Percentiles rank a stretch among this genome's conserved stretches.
Evolutionary conservation across 1,284 basidiomycete genomes (phyloP).

Genomic region (Mycena sp.): DNA sequence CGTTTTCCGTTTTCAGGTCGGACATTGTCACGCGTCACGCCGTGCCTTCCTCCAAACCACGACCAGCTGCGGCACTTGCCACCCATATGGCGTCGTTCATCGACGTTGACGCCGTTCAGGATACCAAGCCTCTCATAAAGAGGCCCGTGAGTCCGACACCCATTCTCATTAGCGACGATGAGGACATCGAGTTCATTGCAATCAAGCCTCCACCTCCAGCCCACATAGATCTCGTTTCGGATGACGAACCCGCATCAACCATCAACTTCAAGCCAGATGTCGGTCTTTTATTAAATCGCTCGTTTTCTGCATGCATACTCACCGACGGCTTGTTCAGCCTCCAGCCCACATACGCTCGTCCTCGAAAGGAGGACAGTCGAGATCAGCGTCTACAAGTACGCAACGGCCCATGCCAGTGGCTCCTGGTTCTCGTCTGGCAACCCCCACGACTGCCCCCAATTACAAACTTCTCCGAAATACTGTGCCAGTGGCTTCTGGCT

Average conservation of each 20-base stretch:
- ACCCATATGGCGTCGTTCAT: background rate
- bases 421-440: no score
- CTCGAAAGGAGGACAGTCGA: background rate
- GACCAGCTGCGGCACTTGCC: background rate
- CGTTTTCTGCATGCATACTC: background rate
- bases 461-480: no score
- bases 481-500: no score
- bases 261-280: conserved; percentile 9
- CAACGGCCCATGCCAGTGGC: background rate
- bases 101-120: conserved; percentile 22
- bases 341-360: background rate
- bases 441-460: no score
- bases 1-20: no score
- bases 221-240: conserved; percentile 27
- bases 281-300: background rate
- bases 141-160: background rate
- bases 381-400: background rate
- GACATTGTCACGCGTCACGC: no score
- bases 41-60: no score
- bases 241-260: conserved; percentile 14
- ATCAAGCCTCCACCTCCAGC: background rate
- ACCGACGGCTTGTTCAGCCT: background rate
- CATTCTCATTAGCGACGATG: conserved; percentile 31
- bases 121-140: background rate
- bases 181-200: background rate